Evolutionary conservation across 2,329 filamentous ascomycete genomes (phyloP).

Genomic region (Zarea fungicola): DNA sequence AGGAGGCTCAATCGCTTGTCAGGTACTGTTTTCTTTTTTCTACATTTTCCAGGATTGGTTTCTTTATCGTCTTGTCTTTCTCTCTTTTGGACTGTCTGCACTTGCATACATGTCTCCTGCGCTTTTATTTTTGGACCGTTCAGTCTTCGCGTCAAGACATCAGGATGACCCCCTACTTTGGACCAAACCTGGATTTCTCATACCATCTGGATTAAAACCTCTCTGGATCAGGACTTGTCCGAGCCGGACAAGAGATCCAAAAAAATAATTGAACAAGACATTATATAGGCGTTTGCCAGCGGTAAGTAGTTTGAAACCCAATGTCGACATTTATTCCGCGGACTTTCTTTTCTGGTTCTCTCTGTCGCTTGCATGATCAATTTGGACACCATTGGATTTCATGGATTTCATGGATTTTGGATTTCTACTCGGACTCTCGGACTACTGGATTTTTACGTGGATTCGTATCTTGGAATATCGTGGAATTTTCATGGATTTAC

Average conservation of each 20-base stretch:
- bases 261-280: constrained; percentile 21
- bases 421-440: no score
- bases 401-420: constrained; percentile 3
- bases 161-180: constrained; percentile 5
- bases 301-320: constrained; percentile 27
- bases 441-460: not conserved
- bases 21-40: constrained; percentile 55
- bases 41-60: constrained; percentile 31
- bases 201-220: constrained; percentile 7
- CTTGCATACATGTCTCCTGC: constrained; percentile 7
- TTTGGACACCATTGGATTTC: not conserved
- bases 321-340: not conserved
- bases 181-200: constrained; percentile 13
- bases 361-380: not conserved
- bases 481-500: not conserved
- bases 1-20: constrained; percentile 55
- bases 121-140: constrained; percentile 13
- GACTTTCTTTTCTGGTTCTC: not conserved
- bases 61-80: constrained; percentile 21
- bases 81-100: not conserved
- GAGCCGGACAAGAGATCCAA: constrained; percentile 26
- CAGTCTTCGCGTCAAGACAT: constrained; percentile 2
- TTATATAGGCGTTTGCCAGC: constrained; percentile 19
- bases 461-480: not conserved
- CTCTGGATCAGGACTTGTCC: constrained; percentile 25